phyloP scores from a whole-genome alignment of 139 green algal genomes.

The Closterium sp. region DNA sequence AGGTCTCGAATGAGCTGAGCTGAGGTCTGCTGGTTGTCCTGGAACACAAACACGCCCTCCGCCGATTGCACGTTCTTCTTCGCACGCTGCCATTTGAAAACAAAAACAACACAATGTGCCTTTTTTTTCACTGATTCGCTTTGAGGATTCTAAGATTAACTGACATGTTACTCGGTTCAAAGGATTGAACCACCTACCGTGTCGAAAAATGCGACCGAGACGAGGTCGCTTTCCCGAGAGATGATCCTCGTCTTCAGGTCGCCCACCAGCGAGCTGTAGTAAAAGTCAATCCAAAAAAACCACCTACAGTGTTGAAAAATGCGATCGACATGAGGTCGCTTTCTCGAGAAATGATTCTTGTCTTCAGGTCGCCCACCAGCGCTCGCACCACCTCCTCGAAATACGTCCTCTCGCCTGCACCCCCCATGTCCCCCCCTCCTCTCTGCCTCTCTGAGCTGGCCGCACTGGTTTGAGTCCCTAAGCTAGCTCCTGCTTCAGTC shows the following conservation, averaged over 20 bases:
- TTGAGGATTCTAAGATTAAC: too few relatives aligned
- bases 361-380: slow-evolving; percentile 33
- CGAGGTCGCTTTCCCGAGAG: slow-evolving; percentile 21
- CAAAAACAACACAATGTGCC: too few relatives aligned
- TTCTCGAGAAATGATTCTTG: slow-evolving; percentile 24
- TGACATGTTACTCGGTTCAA: too few relatives aligned
- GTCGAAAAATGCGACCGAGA: slow-evolving; percentile 33
- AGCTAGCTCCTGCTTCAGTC: background rate
- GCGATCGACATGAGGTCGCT: slow-evolving; percentile 11
- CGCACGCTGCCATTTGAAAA: slow-evolving; percentile 22
- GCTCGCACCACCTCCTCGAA: slow-evolving; percentile 20
- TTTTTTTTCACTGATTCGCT: too few relatives aligned
- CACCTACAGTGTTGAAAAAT: slow-evolving; percentile 46
- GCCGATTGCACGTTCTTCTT: slow-evolving; percentile 34
- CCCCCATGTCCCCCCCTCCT: background rate
- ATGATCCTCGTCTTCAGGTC: slow-evolving; percentile 42
- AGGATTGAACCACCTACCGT: slow-evolving; percentile 12
- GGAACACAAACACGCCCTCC: slow-evolving; percentile 39
- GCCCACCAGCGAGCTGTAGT: background rate
- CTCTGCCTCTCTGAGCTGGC: background rate
- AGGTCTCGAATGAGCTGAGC: slow-evolving; percentile 38
- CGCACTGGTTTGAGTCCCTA: background rate
- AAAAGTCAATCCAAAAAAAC: too few relatives aligned
- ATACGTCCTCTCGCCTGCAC: slow-evolving; percentile 11
- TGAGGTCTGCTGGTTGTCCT: slow-evolving; percentile 12